Conservation (phyloP, 1,284 basidiomycete species). For the Tilletia walkeri region DNA sequence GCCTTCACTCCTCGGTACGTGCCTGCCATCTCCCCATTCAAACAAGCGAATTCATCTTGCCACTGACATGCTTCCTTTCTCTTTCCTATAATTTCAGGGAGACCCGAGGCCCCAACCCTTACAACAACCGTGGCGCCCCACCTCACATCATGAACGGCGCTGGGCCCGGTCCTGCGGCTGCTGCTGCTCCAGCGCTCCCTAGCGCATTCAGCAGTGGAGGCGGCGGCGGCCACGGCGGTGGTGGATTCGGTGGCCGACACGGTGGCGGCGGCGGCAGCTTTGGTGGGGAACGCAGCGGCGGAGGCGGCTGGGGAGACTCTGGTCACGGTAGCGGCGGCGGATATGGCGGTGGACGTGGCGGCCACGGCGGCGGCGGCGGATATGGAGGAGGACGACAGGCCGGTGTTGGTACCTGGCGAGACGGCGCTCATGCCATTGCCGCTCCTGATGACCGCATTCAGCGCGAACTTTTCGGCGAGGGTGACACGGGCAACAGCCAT, state of each 20-base stretch:
- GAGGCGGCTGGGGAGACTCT: constrained; percentile 10
- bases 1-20: constrained; percentile 12
- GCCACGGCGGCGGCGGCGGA: constrained; percentile 12
- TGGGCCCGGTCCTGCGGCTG: background rate
- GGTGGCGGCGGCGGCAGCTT: constrained; percentile 20
- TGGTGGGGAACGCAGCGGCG: background rate
- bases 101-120: background rate
- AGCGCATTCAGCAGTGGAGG: constrained; percentile 18
- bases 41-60: background rate
- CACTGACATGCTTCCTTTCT: background rate
- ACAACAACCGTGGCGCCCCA: background rate
- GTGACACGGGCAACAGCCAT: constrained; percentile 68
- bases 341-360: constrained; percentile 16
- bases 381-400: background rate
- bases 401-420: constrained; percentile 75
- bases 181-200: background rate
- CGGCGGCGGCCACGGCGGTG: constrained; percentile 22
- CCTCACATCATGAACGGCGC: background rate
- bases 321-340: constrained; percentile 14
- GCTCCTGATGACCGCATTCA: constrained; percentile 80
- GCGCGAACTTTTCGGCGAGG: constrained; percentile 92
- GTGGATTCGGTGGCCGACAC: constrained; percentile 22
- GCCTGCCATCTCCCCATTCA: background rate
- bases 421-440: constrained; percentile 80
- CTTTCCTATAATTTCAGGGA: background rate